phyloP scores from a whole-genome alignment of 768 basidiomycete genomes.

The Boletus tomentosulus region DNA sequence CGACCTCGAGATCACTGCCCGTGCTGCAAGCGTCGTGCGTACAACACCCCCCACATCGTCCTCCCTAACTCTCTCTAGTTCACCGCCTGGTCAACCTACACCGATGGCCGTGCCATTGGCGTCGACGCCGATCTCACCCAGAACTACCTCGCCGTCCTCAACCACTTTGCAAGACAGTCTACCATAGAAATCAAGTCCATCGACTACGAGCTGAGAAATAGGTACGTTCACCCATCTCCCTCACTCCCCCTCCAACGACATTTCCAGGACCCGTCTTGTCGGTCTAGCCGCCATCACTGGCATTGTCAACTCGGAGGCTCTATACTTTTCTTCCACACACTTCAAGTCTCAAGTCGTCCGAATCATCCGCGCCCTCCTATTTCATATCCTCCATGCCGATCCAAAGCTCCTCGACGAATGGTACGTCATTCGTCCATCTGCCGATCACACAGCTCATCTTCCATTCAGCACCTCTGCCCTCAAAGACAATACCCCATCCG shows the following conservation, averaged over 20 bases:
- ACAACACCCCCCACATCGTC: not conserved
- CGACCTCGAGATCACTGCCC: constrained; percentile 73
- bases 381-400: constrained; percentile 61
- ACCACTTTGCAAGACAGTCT: constrained; percentile 61
- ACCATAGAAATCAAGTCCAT: constrained; percentile 40
- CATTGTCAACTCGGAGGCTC: constrained; percentile 77
- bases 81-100: constrained; percentile 88
- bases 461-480: constrained; percentile 50
- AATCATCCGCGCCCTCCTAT: constrained; percentile 69
- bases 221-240: constrained; percentile 39
- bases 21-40: constrained; percentile 78
- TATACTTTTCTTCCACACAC: constrained; percentile 68
- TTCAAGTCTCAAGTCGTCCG: constrained; percentile 68
- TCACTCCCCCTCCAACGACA: not conserved
- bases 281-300: constrained; percentile 81
- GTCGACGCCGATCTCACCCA: constrained; percentile 66
- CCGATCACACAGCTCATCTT: not conserved
- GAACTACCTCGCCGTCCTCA: constrained; percentile 66
- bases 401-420: constrained; percentile 59
- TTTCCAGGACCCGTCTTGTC: constrained; percentile 70
- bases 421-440: constrained; percentile 35
- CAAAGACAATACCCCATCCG: constrained; percentile 67
- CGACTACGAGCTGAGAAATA: constrained; percentile 71
- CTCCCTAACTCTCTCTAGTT: constrained; percentile 47
- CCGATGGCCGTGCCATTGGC: constrained; percentile 80